Evolutionary conservation across 306 rosid genomes (phyloP).

Genomic region (Rubus idaeus): DNA sequence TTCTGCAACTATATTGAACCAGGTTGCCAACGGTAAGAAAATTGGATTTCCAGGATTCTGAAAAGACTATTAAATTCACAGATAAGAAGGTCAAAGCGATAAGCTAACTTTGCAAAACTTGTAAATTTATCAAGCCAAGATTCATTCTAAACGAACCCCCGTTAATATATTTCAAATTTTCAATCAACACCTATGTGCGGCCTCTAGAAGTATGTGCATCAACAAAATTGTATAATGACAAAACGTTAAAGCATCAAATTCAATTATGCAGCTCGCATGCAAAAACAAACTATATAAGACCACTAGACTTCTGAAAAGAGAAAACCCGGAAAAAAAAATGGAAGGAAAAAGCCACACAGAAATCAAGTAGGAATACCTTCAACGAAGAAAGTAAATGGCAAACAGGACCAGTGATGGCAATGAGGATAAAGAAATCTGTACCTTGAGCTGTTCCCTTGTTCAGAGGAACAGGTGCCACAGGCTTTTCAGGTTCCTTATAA

Average conservation of each 20-base stretch:
- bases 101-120: background rate
- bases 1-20: background rate
- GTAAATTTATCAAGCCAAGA: background rate
- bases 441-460: conserved; percentile 67
- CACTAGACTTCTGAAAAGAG: background rate
- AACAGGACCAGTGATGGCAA: background rate
- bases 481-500: conserved; percentile 95
- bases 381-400: background rate
- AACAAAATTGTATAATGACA: background rate
- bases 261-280: background rate
- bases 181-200: background rate
- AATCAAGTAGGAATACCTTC: background rate
- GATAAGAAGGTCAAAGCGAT: background rate
- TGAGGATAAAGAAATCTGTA: conserved; percentile 21
- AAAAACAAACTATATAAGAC: background rate
- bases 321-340: background rate
- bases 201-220: background rate
- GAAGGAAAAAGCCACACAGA: background rate
- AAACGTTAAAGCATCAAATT: background rate
- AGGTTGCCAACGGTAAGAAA: background rate
- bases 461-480: conserved; percentile 39
- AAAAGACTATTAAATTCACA: background rate
- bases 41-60: background rate
- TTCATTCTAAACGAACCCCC: background rate
- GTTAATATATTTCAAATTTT: background rate